Evolutionary conservation across 805 yeast genomes (phyloP), one percentile per base, ranked within the genome.

Genomic region (Yarrowia osloensis): DNA sequence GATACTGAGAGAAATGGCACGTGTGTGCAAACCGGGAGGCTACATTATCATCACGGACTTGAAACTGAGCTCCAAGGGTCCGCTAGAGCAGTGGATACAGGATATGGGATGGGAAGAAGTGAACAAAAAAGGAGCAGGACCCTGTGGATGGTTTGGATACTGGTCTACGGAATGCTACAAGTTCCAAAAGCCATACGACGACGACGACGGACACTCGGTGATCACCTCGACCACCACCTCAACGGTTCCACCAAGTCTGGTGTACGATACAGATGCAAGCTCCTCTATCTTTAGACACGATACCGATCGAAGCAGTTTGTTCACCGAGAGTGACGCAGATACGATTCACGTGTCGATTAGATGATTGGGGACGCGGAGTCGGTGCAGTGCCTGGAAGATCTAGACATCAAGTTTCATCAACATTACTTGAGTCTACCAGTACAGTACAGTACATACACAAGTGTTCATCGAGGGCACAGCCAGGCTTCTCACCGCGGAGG

Each of bases 41-140:
- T 61, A 44, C n/a, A 44, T 61, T 4, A 29, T 61, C 22, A 44
- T 61, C 26, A 61, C 66, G 11, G 66, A 61, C 15, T 22, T 61
- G 24, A 61, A 35, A 17, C 17, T 33, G 31, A 33, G 54, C 21
- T 33, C 66, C 4, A 61, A 61, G 24, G 66, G 66, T 11, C 52
- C 52, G 0, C 46, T 61, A 8, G 54, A 61, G 19, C 24, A 46
- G 17, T 61, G 66, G 66, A 61, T 61, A 15, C 66, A 17, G 7
- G 66, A 61, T 22, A 61, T 61, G 66, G 66, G 66, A 31, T 61
- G 66, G 66, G 44, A 33, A 29, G 66, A 44, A 11, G 66, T 35
- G 11, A 44, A 61, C n/a, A 61, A 31, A 15, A 61, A 61, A 24
- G 52, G 52, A n/a, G 52, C 66, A 3, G 66, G 66, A 5, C 66